Evolutionary conservation across 1,284 basidiomycete species (phyloP).

Genomic region (Sporisorium exsertum): DNA sequence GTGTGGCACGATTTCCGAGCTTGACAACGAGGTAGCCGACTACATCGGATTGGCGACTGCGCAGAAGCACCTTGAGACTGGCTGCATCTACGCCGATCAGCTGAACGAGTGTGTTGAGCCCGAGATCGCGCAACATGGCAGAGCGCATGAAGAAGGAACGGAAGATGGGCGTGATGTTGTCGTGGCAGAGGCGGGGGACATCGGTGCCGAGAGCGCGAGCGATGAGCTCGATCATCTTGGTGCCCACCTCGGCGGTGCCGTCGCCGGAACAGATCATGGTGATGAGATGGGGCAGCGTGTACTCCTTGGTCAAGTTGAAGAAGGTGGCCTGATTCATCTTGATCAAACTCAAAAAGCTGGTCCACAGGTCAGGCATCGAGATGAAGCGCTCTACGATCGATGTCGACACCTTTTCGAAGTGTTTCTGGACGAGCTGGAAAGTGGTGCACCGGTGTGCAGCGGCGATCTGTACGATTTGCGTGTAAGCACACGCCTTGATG

Average conservation of each 20-base stretch:
- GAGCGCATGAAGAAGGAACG: slow-evolving; percentile 57
- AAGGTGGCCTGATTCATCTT: slow-evolving; percentile 63
- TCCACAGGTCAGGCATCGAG: slow-evolving; percentile 58
- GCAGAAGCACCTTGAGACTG: slow-evolving; percentile 51
- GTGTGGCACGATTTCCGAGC: slow-evolving; percentile 56
- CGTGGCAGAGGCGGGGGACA: slow-evolving; percentile 58
- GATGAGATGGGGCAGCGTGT: slow-evolving; percentile 63
- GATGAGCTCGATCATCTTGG: slow-evolving; percentile 52
- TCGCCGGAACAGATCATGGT: slow-evolving; percentile 44
- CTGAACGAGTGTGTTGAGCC: slow-evolving; percentile 40
- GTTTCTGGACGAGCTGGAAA: slow-evolving; percentile 63
- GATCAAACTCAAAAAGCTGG: slow-evolving; percentile 57
- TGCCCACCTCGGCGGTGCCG: slow-evolving; percentile 37
- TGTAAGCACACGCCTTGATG: slow-evolving; percentile 56
- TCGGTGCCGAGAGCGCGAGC: slow-evolving; percentile 55
- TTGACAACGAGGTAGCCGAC: slow-evolving; percentile 64
- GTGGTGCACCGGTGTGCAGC: slow-evolving; percentile 55
- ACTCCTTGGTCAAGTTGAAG: slow-evolving; percentile 61
- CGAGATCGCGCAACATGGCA: slow-evolving; percentile 39
- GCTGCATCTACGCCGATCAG: slow-evolving; percentile 54
- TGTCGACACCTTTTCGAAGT: slow-evolving; percentile 53
- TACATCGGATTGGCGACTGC: slow-evolving; percentile 62
- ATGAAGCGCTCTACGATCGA: slow-evolving; percentile 57
- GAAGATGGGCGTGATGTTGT: slow-evolving; percentile 62
- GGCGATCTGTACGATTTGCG: slow-evolving; percentile 60